Base-by-base conservation (phyloP, 2,329 filamentous ascomycete species). In the Fusarium sp. region DNA sequence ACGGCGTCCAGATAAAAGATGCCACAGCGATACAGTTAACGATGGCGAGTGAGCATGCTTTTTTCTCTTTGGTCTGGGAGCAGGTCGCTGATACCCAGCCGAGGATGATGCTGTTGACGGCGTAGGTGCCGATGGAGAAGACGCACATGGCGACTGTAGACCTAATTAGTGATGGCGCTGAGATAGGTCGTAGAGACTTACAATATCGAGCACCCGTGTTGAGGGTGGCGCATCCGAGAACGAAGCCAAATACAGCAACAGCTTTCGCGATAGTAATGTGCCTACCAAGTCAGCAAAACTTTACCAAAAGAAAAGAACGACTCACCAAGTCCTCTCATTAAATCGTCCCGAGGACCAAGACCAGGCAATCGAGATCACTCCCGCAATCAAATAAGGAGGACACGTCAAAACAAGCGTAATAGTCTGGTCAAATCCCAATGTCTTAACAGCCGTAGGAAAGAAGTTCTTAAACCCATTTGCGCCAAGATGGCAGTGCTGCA, bases 401-500 rank as follows among this genome's bases (percentile, higher is more conserved):
- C 75, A 74, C 0, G 75, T 76, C 40, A 78, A 59, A 0, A 77
- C 65, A 1, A 79, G 72, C 0, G 76, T 76, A 2, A 75, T 67
- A 11, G 73, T 77, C 12, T 66, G 70, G 18, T 65, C 62, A 24
- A 74, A 74, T 2, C 69, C 72, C 0, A 76, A 41, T 0, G 82
- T 74, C 48, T 74, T 58, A 0, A 76, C 70, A 16, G 74, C 73
- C 5, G 74, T 72, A 0, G 73, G 74, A 3, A 75, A 74, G 38
- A 76, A 74, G 18, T 76, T 77, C 65, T 85, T 82, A 69, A 84
- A 83, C 2, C 81, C 80, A 45, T 83, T 84, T 16, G 84, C 83
- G 2, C 82, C 82, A 29, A 86, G 74, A 71, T 86, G 84, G 65
- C 85, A 81, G 70, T 86, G 85, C 63, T 85, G 82, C 82, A 85